Conservation (phyloP, 1,139 yeast species). For the Kluyveromyces sp. region DNA sequence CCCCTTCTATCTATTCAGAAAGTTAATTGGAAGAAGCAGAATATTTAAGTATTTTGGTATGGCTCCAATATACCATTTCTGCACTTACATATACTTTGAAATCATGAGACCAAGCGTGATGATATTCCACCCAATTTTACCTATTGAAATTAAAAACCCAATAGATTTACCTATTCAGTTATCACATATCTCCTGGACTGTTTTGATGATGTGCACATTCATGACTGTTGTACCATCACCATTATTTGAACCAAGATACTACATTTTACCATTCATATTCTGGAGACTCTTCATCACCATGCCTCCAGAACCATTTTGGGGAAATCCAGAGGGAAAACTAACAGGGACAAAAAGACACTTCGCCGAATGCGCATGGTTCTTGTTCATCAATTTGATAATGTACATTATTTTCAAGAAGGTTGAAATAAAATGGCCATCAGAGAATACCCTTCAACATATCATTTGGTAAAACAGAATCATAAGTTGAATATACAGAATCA, state of each 20-base stretch:
- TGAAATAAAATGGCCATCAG: conserved; percentile 64
- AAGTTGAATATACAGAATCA: neutral
- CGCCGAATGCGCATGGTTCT: conserved; percentile 56
- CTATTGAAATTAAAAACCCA: conserved; percentile 31
- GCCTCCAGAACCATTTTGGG: conserved; percentile 31
- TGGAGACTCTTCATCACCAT: conserved; percentile 59
- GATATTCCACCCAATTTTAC: conserved; percentile 29
- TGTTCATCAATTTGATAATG: conserved; percentile 45
- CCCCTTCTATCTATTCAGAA: conserved; percentile 76
- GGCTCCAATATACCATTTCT: conserved; percentile 68
- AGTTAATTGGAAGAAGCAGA: conserved; percentile 42
- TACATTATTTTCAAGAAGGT: conserved; percentile 49
- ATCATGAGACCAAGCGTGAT: conserved; percentile 31
- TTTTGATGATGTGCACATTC: conserved; percentile 45
- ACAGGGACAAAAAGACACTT: conserved; percentile 34
- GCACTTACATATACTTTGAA: conserved; percentile 43
- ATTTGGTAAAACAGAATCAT: conserved; percentile 54
- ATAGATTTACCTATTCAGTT: conserved; percentile 33
- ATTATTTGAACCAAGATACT: conserved; percentile 87
- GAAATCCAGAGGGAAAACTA: conserved; percentile 16
- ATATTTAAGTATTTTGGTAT: conserved; percentile 31
- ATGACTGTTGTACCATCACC: conserved; percentile 81
- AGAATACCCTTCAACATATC: conserved; percentile 61
- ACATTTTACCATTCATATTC: conserved; percentile 67
- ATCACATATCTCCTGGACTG: conserved; percentile 37